Base-by-base conservation (phyloP, 1,284 basidiomycete species). In the Ustilago cynodontis region DNA sequence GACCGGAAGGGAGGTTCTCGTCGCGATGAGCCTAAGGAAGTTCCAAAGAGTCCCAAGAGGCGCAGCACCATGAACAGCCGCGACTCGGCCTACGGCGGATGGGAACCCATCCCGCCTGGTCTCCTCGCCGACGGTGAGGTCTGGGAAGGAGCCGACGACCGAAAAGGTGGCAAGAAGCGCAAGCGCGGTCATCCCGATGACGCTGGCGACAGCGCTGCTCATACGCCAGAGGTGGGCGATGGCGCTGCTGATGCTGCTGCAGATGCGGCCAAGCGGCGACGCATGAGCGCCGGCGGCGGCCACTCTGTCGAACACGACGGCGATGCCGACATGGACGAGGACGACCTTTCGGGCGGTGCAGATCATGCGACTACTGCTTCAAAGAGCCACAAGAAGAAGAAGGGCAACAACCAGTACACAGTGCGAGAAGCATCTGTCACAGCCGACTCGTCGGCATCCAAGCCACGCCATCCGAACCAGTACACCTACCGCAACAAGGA, bases 51-150 rank as follows among this genome's bases (percentile, higher is more conserved):
- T 35, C 81, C 79, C 8, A 96, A 95, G 87, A 91, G 94, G 68
- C 89, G 95, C 70, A 82, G 71, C 54, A 98, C 96, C 62, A 97
- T 99, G 94, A 99, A 98, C 86, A 95, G 93, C 82, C 89, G 95
- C 65, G 95, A 97, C 84, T 93, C 95, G 8, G 93, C 93, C 3
- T 97, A 96, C 85, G 94, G 97, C 83, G 95, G 97, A 83, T 86
- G 84, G 84, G 93, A 95, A 86, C 93, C 91, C 71, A 87, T 89
- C 51, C 87, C 88, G 14, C 78, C 83, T 1, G 80, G 78, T 31
- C 77, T 82, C 29, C 79, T 84, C n/a, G 79, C 79, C 29, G 80
- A 82, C 26, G 79, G 78, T 53, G 84, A 83, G 18, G 77, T 81
- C 31, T 78, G 78, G 77, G 81, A 82, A 13, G 78, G 67, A 24